Conservation (phyloP, 371 early-diverging fungal species). For the Quaeritorhiza haematococci region DNA sequence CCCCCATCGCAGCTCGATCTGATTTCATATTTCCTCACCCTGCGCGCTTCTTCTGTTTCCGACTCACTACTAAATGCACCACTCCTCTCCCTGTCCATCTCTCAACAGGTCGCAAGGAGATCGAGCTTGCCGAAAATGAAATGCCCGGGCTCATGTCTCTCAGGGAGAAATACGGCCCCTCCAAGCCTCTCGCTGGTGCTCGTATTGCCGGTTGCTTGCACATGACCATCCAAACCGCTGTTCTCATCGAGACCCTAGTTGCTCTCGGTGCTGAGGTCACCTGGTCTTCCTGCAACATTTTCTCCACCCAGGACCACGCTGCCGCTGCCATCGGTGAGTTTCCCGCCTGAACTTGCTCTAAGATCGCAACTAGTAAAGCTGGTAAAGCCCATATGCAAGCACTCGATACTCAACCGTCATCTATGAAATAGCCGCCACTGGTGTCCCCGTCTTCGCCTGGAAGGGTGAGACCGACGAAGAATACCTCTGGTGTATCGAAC, state of each 20-base stretch:
- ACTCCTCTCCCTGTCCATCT: slow-evolving; percentile 5
- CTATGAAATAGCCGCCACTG: slow-evolving; percentile 30
- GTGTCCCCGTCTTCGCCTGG: slow-evolving; percentile 78
- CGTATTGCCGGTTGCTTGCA: slow-evolving; percentile 98
- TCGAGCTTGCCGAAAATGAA: slow-evolving; percentile 93
- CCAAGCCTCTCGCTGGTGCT: slow-evolving; percentile 92
- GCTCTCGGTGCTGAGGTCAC: slow-evolving; percentile 95
- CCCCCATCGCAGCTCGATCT: background rate
- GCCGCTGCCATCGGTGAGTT: slow-evolving; percentile 65
- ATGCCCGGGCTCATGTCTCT: slow-evolving; percentile 98
- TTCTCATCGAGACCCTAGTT: slow-evolving; percentile 94
- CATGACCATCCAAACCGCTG: slow-evolving; percentile 99
- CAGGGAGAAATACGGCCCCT: slow-evolving; percentile 85
- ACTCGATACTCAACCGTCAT: background rate
- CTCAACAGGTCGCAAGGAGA: slow-evolving; percentile 80
- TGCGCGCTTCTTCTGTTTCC: background rate
- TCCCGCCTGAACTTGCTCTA: background rate
- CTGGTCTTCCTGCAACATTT: slow-evolving; percentile 99
- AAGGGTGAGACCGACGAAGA: slow-evolving; percentile 97
- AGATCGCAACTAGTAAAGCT: background rate
- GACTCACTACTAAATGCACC: background rate
- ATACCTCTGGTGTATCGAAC: slow-evolving; percentile 98
- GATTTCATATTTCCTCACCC: background rate
- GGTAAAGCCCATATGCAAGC: background rate
- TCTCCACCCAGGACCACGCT: slow-evolving; percentile 97